Base-by-base conservation (phyloP, 2,329 filamentous ascomycete genomes). In the Chrysoporthe puriensis region DNA sequence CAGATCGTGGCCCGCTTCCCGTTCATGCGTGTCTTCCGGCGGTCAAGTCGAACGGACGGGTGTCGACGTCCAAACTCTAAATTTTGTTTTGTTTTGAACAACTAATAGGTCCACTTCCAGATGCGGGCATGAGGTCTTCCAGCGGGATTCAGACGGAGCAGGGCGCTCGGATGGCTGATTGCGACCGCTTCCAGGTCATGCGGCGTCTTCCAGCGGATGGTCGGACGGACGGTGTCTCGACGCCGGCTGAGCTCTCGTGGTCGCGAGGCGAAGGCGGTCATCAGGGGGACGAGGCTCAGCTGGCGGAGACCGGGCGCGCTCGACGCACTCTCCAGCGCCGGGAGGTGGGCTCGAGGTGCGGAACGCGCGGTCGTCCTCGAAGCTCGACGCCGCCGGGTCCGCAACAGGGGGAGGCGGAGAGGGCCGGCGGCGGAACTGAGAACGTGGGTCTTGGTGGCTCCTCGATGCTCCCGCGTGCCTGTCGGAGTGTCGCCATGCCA, bases 171-270 rank as follows among this genome's bases (percentile, higher is more conserved):
- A 62, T 58, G 48, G 58, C 58, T 60, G 44, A 54, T 36, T 64
- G 56, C 66, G 44, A 64, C 62, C 66, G 63, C 66, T 68, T 68
- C 62, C 66, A 68, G 66, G 52, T 50, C 44, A 4, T 34, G 21
- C 7, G 32, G 42, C 21, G 34, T 42, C 42, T 54, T 57, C 64
- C 57, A 54, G 48, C 36, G 61, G 61, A 43, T 26, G 21, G 50
- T 62, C 57, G 60, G 67, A 66, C 67, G 59, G 63, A 58, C 43
- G 63, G 59, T 26, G 43, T 40, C 63, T 68, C 63, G 44, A 68
- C 63, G 60, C 57, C 50, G 59, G 58, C 66, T 63, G 66, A 58
- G 58, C 61, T 64, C 40, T 46, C n/a, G 43, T 6, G 32, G 14
- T 21, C 32, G 26, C 26, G 26, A 26, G 26, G 26, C 26, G 26